These are phyloP conservation scores for Eruca vesicaria DNA, from an alignment of 441 rosid genomes.

Conservation along the genomic window DNA sequence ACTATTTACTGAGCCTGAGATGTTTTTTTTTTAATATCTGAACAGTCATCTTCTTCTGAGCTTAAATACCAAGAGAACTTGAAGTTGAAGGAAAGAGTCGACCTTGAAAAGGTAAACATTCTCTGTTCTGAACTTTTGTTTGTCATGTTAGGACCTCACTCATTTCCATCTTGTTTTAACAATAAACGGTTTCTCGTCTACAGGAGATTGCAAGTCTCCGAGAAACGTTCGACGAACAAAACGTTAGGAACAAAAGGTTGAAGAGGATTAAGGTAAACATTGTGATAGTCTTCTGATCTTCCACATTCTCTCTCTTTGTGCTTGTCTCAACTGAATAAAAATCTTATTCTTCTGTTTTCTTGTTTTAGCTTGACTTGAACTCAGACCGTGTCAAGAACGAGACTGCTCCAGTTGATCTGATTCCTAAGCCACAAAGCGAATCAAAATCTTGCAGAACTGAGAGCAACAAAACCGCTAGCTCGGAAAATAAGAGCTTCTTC, in stretches of 20 bases:
- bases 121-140: not conserved
- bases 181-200: not conserved
- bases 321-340: not conserved
- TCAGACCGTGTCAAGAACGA: constrained; percentile 18
- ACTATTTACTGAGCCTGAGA: not conserved
- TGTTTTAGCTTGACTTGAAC: constrained; percentile 27
- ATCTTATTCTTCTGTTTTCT: not conserved
- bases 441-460: constrained; percentile 8
- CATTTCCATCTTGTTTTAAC: not conserved
- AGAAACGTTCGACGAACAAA: constrained; percentile 50
- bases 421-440: not conserved
- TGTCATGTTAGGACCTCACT: not conserved
- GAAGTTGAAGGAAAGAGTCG: constrained; percentile 55
- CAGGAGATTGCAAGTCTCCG: constrained; percentile 65
- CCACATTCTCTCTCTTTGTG: not conserved
- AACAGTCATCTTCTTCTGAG: constrained; percentile 76
- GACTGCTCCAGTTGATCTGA: not conserved
- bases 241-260: constrained; percentile 51
- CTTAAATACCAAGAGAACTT: constrained; percentile 62
- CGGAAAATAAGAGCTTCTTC: constrained; percentile 22
- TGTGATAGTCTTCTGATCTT: not conserved
- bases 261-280: constrained; percentile 69
- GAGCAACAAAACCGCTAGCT: constrained; percentile 4
- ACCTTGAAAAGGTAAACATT: constrained; percentile 48
- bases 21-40: not conserved